Evolutionary conservation across 176 grass and related monocot genomes (phyloP).

Genomic region (Cocos nucifera): DNA sequence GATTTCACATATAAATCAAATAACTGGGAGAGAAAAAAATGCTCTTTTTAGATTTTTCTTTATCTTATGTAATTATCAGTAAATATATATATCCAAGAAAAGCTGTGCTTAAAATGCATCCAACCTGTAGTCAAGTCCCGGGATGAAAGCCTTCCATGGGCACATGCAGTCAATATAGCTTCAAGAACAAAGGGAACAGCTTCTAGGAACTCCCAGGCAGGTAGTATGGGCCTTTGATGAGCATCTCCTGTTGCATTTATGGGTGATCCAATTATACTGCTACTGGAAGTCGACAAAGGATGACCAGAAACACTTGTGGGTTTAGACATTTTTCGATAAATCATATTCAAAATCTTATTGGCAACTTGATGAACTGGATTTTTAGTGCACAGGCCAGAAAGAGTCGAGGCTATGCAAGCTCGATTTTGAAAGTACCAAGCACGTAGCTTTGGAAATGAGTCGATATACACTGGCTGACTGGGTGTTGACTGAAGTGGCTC

Average conservation of each 20-base stretch:
- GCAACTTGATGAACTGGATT: constrained; percentile 1
- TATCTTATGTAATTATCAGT: too few species aligned
- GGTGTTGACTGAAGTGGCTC: background rate
- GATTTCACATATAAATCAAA: too few species aligned
- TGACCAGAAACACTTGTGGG: constrained; percentile 1
- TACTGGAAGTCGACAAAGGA: constrained; percentile 6
- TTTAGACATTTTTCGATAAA: constrained; percentile 19
- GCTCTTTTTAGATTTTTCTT: too few species aligned
- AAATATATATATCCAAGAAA: too few species aligned
- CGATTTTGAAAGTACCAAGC: constrained; percentile 15
- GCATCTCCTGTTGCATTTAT: constrained; percentile 9
- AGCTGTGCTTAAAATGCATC: background rate
- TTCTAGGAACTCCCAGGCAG: constrained; percentile 18
- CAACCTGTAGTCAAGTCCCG: constrained; percentile 88
- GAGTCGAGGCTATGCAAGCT: constrained; percentile 7
- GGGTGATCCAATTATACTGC: constrained; percentile 11
- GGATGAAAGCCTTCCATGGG: constrained; percentile 63
- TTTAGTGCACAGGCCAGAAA: constrained; percentile 4
- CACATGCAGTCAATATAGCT: constrained; percentile 7
- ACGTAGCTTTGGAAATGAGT: constrained; percentile 15
- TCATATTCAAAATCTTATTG: constrained; percentile 25
- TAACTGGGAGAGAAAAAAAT: too few species aligned
- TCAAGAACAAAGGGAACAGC: constrained; percentile 20
- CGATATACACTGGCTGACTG: constrained; percentile 3
- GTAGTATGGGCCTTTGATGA: background rate